These are phyloP conservation scores for Pseudovirgaria hyperparasitica DNA, from an alignment of 2,329 filamentous ascomycete species.

Conservation along the genomic window DNA sequence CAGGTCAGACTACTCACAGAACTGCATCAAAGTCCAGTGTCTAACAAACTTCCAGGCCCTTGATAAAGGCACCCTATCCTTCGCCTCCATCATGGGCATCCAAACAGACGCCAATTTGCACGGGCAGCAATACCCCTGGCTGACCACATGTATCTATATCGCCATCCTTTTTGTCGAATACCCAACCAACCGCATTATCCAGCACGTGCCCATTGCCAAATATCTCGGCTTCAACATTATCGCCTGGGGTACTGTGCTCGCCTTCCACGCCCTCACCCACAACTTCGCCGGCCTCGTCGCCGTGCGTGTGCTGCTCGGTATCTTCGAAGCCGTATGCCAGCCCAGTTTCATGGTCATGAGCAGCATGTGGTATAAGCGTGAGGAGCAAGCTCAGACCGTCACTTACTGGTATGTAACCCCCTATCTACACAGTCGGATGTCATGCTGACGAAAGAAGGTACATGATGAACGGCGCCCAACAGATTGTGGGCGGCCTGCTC, in stretches of 20 bases:
- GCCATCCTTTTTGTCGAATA: constrained; percentile 60
- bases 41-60: no score
- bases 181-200: constrained; percentile 53
- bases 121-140: constrained; percentile 49
- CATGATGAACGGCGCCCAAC: constrained; percentile 65
- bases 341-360: constrained; percentile 56
- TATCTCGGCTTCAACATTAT: constrained; percentile 52
- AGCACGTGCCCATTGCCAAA: constrained; percentile 54
- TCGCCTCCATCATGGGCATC: constrained; percentile 50
- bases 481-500: constrained; percentile 58
- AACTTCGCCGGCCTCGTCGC: constrained; percentile 48
- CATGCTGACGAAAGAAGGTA: no score
- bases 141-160: constrained; percentile 64
- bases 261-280: constrained; percentile 46
- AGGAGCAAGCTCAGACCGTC: constrained; percentile 53
- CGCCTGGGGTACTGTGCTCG: constrained; percentile 49
- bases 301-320: constrained; percentile 53
- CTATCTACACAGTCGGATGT: no score
- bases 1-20: no score
- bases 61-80: constrained; percentile 55
- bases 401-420: no score
- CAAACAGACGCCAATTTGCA: constrained; percentile 18
- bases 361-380: constrained; percentile 57
- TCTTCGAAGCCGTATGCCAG: constrained; percentile 59
- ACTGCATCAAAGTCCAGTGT: no score